Evolutionary conservation across 176 grass and related monocot species (phyloP).

Genomic region (Bonia amplexicaulis): DNA sequence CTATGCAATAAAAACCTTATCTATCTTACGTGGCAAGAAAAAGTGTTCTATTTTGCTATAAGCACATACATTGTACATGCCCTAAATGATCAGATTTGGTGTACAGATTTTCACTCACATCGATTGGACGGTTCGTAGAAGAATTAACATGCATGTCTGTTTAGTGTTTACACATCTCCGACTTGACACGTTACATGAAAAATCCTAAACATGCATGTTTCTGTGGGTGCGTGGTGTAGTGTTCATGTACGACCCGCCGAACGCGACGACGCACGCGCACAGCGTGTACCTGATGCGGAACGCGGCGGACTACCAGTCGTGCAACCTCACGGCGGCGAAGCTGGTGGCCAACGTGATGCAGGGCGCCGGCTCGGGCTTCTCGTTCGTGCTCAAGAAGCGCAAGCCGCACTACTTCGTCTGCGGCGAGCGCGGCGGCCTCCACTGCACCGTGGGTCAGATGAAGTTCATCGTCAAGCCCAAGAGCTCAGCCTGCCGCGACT

Average conservation of each 20-base stretch:
- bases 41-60: no score
- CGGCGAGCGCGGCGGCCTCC: conserved; percentile 61
- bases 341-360: conserved; percentile 65
- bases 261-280: conserved; percentile 64
- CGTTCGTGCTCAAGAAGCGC: conserved; percentile 74
- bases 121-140: no score
- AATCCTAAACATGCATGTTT: neutral
- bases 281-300: conserved; percentile 77
- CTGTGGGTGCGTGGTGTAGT: conserved; percentile 39
- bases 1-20: no score
- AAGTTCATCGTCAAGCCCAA: conserved; percentile 82
- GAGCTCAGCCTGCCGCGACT: conserved; percentile 40
- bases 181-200: neutral
- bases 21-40: no score
- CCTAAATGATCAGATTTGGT: no score
- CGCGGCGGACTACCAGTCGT: conserved; percentile 47
- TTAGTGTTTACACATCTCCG: no score
- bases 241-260: conserved; percentile 93
- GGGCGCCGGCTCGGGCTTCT: conserved; percentile 60
- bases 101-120: no score
- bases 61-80: no score
- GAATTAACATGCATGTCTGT: no score
- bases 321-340: conserved; percentile 73
- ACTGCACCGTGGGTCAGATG: conserved; percentile 77
- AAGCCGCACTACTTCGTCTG: conserved; percentile 90